A percentile compares a stretch with the other conserved stretches of the same genome.
phyloP scores from a whole-genome alignment of 2,329 filamentous ascomycete genomes.

The Venturia asperata region DNA sequence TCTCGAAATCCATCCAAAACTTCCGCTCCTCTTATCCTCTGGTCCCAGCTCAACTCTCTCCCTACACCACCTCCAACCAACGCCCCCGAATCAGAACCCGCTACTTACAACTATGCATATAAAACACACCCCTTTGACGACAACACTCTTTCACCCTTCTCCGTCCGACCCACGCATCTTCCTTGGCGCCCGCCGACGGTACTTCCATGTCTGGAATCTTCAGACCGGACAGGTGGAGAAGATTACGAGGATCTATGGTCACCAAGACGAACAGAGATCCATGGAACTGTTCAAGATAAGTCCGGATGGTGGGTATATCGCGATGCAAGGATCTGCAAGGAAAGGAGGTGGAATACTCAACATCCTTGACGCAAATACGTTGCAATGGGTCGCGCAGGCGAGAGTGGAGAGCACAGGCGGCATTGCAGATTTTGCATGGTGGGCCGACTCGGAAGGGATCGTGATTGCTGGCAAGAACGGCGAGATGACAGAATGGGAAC shows the following conservation, averaged over 20 bases:
- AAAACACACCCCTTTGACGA: slow-evolving; percentile 73
- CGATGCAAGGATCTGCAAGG: slow-evolving; percentile 66
- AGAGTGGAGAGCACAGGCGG: slow-evolving; percentile 75
- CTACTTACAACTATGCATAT: slow-evolving; percentile 85
- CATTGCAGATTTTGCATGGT: slow-evolving; percentile 89
- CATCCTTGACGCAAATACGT: slow-evolving; percentile 67
- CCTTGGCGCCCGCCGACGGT: slow-evolving; percentile 78
- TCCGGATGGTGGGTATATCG: slow-evolving; percentile 81
- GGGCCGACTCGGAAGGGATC: slow-evolving; percentile 74
- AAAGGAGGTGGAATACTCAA: slow-evolving; percentile 89
- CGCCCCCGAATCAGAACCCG: slow-evolving; percentile 73
- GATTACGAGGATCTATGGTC: slow-evolving; percentile 65
- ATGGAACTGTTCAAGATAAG: slow-evolving; percentile 90
- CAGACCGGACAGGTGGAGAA: slow-evolving; percentile 75
- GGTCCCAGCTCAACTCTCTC: slow-evolving; percentile 79
- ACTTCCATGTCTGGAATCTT: slow-evolving; percentile 93
- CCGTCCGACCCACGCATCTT: slow-evolving; percentile 71
- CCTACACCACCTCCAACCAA: slow-evolving; percentile 80
- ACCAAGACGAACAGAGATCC: slow-evolving; percentile 72
- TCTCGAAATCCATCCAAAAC: slow-evolving; percentile 80
- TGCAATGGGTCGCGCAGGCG: slow-evolving; percentile 81
- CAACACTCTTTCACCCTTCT: slow-evolving; percentile 66
- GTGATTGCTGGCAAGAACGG: slow-evolving; percentile 79
- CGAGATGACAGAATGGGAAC: slow-evolving; percentile 82
- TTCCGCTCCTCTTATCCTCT: slow-evolving; percentile 82